These are phyloP conservation scores for Exophiala xenobiotica DNA, from an alignment of 2,329 filamentous ascomycete genomes.

Conservation along the genomic window DNA sequence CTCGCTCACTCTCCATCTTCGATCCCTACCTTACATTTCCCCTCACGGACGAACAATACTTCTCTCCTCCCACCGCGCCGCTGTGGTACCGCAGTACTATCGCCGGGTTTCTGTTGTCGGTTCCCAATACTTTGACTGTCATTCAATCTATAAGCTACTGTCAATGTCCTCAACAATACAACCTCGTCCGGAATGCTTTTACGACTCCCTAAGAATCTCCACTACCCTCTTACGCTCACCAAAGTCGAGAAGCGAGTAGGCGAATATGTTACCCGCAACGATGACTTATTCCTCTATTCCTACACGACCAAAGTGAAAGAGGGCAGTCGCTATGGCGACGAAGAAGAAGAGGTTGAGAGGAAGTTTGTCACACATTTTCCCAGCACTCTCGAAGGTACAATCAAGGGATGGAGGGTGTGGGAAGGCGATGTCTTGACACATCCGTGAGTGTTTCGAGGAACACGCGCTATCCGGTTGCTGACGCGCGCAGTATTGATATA, in stretches of 20 bases:
- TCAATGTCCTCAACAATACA: slow-evolving; percentile 18
- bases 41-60: slow-evolving; percentile 5
- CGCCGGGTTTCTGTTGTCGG: not conserved
- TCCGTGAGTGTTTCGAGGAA: slow-evolving; percentile 38
- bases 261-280: slow-evolving; percentile 72
- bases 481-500: slow-evolving; percentile 49
- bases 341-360: slow-evolving; percentile 66
- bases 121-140: slow-evolving; percentile 4
- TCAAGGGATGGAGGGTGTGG: slow-evolving; percentile 72
- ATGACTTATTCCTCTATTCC: slow-evolving; percentile 80
- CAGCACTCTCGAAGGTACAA: slow-evolving; percentile 75
- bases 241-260: slow-evolving; percentile 75
- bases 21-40: not conserved
- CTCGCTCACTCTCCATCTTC: not conserved
- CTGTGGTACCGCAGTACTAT: too few species aligned
- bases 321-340: slow-evolving; percentile 65
- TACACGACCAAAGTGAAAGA: slow-evolving; percentile 73
- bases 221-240: slow-evolving; percentile 91
- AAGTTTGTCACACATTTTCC: slow-evolving; percentile 78
- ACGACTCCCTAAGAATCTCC: slow-evolving; percentile 58
- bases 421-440: slow-evolving; percentile 45
- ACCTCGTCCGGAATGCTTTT: slow-evolving; percentile 43
- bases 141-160: slow-evolving; percentile 14
- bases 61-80: not conserved
- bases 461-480: slow-evolving; percentile 2